Conservation (phyloP, 1,139 yeast genomes). For the Kodamaea anthophila region DNA sequence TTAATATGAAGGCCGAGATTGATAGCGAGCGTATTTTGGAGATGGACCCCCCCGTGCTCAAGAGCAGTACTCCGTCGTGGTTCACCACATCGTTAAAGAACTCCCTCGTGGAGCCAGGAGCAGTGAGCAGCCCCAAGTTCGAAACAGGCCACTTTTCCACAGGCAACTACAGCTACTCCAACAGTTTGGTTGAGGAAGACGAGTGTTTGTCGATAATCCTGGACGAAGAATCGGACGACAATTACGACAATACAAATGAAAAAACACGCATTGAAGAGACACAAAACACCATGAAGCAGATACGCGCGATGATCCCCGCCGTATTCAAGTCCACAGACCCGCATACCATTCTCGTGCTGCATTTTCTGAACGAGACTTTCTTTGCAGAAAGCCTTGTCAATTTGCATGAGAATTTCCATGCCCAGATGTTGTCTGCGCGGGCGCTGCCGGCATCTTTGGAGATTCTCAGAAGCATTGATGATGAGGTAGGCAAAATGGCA, state of each 20-base stretch:
- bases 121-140: not conserved
- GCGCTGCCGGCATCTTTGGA: conserved; percentile 4
- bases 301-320: conserved; percentile 10
- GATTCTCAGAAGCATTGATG: conserved; percentile 4
- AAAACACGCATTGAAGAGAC: conserved; percentile 1
- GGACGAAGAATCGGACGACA: conserved; percentile 9
- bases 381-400: conserved; percentile 12
- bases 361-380: conserved; percentile 13
- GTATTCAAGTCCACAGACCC: conserved; percentile 10
- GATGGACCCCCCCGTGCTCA: not conserved
- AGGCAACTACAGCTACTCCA: conserved; percentile 8
- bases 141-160: conserved; percentile 3
- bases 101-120: not conserved
- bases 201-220: conserved; percentile 9
- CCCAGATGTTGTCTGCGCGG: conserved; percentile 4
- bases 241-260: not conserved
- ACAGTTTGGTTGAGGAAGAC: conserved; percentile 7
- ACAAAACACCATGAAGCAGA: conserved; percentile 3
- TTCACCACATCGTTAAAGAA: conserved; percentile 1
- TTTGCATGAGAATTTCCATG: conserved; percentile 11
- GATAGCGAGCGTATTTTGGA: conserved; percentile 2
- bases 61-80: not conserved
- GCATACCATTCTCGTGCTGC: conserved; percentile 8
- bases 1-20: not conserved
- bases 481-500: conserved; percentile 6